phyloP scores from a whole-genome alignment of 2,329 filamentous ascomycete genomes.

The Alternaria infectoria region DNA sequence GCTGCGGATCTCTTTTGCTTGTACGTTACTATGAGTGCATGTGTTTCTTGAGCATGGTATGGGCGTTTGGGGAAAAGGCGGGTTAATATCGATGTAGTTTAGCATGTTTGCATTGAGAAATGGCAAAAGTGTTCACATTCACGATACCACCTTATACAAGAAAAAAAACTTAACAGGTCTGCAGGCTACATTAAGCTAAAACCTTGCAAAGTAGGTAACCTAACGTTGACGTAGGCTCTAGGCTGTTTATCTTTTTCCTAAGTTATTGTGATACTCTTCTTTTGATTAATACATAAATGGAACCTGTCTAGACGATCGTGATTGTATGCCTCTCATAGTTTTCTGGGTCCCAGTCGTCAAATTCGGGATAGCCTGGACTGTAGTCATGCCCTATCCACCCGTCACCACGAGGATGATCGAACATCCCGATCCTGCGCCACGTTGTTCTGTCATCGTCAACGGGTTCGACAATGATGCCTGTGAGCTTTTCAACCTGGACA shows the following conservation, averaged over 20 bases:
- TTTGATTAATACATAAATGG: no score
- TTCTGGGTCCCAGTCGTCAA: background rate
- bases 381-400: fast-evolving
- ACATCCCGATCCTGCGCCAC: background rate
- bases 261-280: no score
- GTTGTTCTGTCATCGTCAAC: background rate
- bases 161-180: no score
- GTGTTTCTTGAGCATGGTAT: constrained; percentile 2
- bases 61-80: constrained; percentile 8
- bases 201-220: no score
- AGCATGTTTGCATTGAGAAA: background rate
- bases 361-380: background rate
- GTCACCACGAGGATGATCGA: background rate
- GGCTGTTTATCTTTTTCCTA: no score
- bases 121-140: background rate
- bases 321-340: background rate
- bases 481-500: no score
- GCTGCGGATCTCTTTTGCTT: background rate
- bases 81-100: constrained; percentile 2
- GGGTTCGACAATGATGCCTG: background rate
- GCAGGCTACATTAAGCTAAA: no score
- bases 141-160: no score
- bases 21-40: constrained; percentile 1
- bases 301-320: background rate
- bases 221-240: no score